phyloP scores from a whole-genome alignment of 2,329 filamentous ascomycete species.

The Xylaria sp. region DNA sequence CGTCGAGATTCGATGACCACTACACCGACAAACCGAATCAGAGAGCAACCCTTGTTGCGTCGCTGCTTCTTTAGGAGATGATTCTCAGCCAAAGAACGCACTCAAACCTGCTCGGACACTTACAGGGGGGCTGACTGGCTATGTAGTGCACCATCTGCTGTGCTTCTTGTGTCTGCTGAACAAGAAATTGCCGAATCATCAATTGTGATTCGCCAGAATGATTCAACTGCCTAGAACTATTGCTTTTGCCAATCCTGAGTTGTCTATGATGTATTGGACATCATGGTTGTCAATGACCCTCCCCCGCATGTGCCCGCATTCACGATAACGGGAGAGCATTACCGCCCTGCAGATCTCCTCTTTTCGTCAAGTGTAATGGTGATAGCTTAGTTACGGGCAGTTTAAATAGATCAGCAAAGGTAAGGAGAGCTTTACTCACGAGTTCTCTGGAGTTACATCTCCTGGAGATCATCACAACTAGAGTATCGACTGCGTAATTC shows the following conservation, averaged over 20 bases:
- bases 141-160: constrained; percentile 7
- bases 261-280: background rate
- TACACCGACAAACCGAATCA: background rate
- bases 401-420: background rate
- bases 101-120: background rate
- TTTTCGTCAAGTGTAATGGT: background rate
- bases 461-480: background rate
- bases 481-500: background rate
- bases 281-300: background rate
- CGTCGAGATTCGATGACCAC: background rate
- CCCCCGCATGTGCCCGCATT: constrained; percentile 19
- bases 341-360: background rate
- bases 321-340: constrained; percentile 3
- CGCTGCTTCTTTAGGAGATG: constrained; percentile 4
- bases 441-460: background rate
- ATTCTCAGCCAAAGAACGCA: background rate
- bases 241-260: background rate
- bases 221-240: background rate
- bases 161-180: constrained; percentile 8
- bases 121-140: constrained; percentile 11
- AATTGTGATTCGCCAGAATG: constrained; percentile 11
- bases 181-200: background rate
- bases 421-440: background rate
- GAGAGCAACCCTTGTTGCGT: background rate
- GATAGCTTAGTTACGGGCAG: background rate